These are phyloP conservation scores for Blumeria graminis DNA, from an alignment of 2,329 filamentous ascomycete species.

Conservation along the genomic window DNA sequence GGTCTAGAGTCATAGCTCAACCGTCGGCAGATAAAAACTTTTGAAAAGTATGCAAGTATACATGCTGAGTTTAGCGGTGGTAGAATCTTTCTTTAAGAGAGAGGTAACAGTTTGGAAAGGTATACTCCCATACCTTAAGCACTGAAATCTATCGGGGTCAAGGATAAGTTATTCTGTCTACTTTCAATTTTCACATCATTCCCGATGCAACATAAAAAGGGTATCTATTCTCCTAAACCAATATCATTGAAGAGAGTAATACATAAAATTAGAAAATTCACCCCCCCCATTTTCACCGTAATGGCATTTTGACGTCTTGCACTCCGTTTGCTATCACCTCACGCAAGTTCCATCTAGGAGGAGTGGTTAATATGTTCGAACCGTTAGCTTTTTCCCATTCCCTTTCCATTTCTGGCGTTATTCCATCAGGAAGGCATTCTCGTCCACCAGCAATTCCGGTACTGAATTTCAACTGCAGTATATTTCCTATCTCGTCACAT, in stretches of 20 bases:
- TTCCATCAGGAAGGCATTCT: slow-evolving; percentile 46
- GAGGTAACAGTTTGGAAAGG: no score
- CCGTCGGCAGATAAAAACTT: no score
- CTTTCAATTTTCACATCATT: no score
- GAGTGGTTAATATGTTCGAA: slow-evolving; percentile 22
- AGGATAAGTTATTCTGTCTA: no score
- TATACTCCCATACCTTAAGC: no score
- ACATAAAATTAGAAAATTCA: not conserved
- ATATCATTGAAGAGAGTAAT: not conserved
- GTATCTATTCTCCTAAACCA: not conserved
- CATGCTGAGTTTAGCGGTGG: no score
- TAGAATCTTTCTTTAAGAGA: no score
- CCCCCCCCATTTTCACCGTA: slow-evolving; percentile 21
- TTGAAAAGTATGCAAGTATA: no score
- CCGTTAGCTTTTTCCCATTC: slow-evolving; percentile 38
- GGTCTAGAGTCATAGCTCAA: no score
- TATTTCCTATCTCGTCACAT: slow-evolving; percentile 78
- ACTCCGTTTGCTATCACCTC: slow-evolving; percentile 48
- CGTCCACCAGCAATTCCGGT: slow-evolving; percentile 80
- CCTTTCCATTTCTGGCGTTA: slow-evolving; percentile 46
- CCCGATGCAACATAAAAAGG: not conserved
- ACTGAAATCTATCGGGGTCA: no score
- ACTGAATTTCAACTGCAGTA: slow-evolving; percentile 91
- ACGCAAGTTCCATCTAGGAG: slow-evolving; percentile 44
- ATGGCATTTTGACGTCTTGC: slow-evolving; percentile 39